Percentiles rank a stretch among this genome's conserved stretches.
phyloP scores from a whole-genome alignment of 805 yeast species.

The Lachancea lanzarotensis region DNA sequence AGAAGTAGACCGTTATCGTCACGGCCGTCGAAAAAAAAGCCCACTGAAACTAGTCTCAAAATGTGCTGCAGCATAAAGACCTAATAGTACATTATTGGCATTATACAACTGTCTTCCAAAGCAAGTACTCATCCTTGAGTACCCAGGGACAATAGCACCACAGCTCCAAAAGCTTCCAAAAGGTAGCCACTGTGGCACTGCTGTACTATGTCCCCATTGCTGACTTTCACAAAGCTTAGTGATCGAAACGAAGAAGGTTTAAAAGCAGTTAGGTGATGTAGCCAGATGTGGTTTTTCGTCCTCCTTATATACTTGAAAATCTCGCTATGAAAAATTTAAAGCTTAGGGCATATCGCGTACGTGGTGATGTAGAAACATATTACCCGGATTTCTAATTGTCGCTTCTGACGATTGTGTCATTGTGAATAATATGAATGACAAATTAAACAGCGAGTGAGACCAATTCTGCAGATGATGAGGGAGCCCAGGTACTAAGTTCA shows the following conservation, averaged over 20 bases:
- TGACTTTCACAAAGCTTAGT: background rate
- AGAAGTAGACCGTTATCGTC: conserved; percentile 64
- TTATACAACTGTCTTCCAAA: conserved; percentile 5
- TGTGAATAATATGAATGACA: background rate
- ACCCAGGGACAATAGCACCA: background rate
- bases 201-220: too few species aligned
- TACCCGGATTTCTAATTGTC: background rate
- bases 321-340: background rate
- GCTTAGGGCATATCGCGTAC: background rate
- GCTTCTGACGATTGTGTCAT: background rate
- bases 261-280: background rate
- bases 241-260: background rate
- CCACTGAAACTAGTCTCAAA: background rate
- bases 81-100: background rate
- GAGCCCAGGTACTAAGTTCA: too few species aligned
- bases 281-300: background rate
- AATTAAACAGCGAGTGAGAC: too few species aligned
- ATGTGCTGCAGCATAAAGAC: background rate
- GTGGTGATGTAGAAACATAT: background rate
- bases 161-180: background rate
- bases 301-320: conserved; percentile 6
- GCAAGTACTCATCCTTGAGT: conserved; percentile 8
- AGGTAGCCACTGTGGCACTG: background rate
- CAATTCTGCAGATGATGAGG: too few species aligned
- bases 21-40: conserved; percentile 22